Evolutionary conservation across 805 yeast species (phyloP), one percentile per base, ranked within the genome.

Genomic region (Pichia kluyveri): DNA sequence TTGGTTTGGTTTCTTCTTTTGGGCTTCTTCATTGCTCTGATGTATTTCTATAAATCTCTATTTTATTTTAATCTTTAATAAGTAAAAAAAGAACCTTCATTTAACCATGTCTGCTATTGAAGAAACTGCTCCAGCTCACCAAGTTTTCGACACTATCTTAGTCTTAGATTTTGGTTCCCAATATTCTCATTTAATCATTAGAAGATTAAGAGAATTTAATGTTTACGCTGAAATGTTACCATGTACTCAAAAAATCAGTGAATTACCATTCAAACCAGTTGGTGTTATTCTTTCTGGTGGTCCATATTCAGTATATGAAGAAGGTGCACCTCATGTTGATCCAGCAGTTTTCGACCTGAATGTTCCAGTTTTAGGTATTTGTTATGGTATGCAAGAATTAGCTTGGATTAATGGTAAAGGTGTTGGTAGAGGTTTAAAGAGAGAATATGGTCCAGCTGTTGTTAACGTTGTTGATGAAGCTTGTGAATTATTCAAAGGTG

Each of bases 151-250:
- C 79, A 93, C 99, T 73, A 89, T 93, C 58, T 77, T 93, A 72
- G 97, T 93, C 67, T 79, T 93, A 65, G 99, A 93, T 68, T 93
- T 93, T 65, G 99, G 99, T 54, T 93, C 99, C 52, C 99, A 93
- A 73, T 93, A 93, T 73, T 87, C 96, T 50, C 99, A 93, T 65
- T 72, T 93, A 66, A 89, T 93, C 67, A 90, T 97, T 52, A 85
- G 99, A 72, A 86, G 99, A 72, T 78, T 93, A 59, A 87, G 99
- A 77, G 99, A 93, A 69, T 86, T 90, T 76, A 89, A 93, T 68
- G 91, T 93, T 57, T 93, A 93, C 69, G 98, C 99, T 57, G 99
- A 93, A 73, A 93, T 93, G 99, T 79, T 93, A 55, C 99, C 99
- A 58, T 93, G 99, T 72, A 93, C 99, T 47, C 99, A 95, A 72